Evolutionary conservation across 2,329 filamentous ascomycete genomes (phyloP).

Genomic region (Monilinia vaccinii-corymbosi): DNA sequence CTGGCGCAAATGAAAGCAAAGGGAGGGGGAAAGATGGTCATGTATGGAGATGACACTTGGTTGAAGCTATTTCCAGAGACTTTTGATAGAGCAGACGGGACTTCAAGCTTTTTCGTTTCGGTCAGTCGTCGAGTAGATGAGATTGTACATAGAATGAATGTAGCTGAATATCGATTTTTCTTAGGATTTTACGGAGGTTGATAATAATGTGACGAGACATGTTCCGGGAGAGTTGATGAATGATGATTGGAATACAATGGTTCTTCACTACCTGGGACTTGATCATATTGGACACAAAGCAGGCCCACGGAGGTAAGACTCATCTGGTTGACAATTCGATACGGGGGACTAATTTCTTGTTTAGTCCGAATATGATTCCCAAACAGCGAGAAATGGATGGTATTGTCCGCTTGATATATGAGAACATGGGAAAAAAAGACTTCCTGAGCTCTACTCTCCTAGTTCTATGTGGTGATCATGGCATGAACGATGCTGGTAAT

Average conservation of each 20-base stretch:
- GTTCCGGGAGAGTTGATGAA: slow-evolving; percentile 65
- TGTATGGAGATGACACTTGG: slow-evolving; percentile 99
- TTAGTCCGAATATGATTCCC: slow-evolving; percentile 77
- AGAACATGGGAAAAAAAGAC: slow-evolving; percentile 58
- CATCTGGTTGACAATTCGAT: neutral
- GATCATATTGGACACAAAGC: slow-evolving; percentile 98
- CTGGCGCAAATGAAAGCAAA: slow-evolving; percentile 81
- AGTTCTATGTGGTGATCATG: slow-evolving; percentile 86
- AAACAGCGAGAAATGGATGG: slow-evolving; percentile 93
- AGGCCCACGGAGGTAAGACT: slow-evolving; percentile 64
- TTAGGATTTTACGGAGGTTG: slow-evolving; percentile 94
- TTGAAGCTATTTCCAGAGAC: slow-evolving; percentile 87
- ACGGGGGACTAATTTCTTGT: slow-evolving; percentile 14
- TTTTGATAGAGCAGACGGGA: slow-evolving; percentile 83
- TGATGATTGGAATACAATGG: slow-evolving; percentile 84
- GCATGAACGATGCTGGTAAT: slow-evolving; percentile 99
- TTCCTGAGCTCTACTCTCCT: slow-evolving; percentile 74
- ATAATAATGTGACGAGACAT: slow-evolving; percentile 93
- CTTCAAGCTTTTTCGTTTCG: slow-evolving; percentile 95
- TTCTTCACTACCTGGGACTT: slow-evolving; percentile 89
- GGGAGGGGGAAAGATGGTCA: slow-evolving; percentile 64
- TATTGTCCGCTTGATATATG: slow-evolving; percentile 68
- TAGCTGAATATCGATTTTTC: slow-evolving; percentile 22
- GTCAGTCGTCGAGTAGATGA: slow-evolving; percentile 43
- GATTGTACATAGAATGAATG: slow-evolving; percentile 19